Evolutionary conservation across 768 basidiomycete species (phyloP).

Genomic region (Rubroboletus pulcherrimus): DNA sequence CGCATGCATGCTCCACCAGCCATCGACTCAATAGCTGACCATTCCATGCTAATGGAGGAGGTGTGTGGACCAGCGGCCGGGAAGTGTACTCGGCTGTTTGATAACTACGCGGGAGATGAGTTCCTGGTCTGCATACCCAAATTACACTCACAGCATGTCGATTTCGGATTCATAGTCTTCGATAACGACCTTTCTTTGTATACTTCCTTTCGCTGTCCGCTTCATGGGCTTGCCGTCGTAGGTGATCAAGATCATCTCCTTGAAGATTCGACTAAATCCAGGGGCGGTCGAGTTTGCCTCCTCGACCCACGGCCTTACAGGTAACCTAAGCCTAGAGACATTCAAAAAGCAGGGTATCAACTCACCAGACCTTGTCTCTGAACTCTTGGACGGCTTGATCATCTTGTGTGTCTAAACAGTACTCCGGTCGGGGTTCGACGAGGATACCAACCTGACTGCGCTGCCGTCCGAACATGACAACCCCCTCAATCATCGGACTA

Average conservation of each 20-base stretch:
- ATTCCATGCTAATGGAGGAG: neutral
- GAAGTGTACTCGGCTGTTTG: neutral
- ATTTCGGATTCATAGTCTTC: slow-evolving; percentile 28
- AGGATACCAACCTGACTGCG: slow-evolving; percentile 29
- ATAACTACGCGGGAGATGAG: slow-evolving; percentile 1
- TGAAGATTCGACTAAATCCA: slow-evolving; percentile 41
- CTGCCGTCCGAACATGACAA: slow-evolving; percentile 31
- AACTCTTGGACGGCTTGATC: slow-evolving; percentile 9
- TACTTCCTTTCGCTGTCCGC: slow-evolving; percentile 33
- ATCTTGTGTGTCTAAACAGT: slow-evolving; percentile 6
- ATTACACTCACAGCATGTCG: slow-evolving; percentile 15
- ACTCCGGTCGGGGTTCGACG: slow-evolving; percentile 24
- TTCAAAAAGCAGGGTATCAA: neutral
- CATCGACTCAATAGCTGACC: slow-evolving; percentile 2
- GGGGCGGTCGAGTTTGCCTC: slow-evolving; percentile 39
- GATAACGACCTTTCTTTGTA: slow-evolving; percentile 14
- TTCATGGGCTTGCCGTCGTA: slow-evolving; percentile 37
- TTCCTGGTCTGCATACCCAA: neutral
- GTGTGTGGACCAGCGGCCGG: neutral
- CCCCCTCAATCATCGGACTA: slow-evolving; percentile 18
- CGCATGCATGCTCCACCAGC: slow-evolving; percentile 7
- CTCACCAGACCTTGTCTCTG: slow-evolving; percentile 22
- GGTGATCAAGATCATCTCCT: slow-evolving; percentile 49
- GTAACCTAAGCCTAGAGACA: neutral
- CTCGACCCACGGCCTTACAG: slow-evolving; percentile 35